Evolutionary conservation across 352 stramenopile species (phyloP), one percentile per base, ranked within the genome.

Genomic region (Phytophthora capsici): DNA sequence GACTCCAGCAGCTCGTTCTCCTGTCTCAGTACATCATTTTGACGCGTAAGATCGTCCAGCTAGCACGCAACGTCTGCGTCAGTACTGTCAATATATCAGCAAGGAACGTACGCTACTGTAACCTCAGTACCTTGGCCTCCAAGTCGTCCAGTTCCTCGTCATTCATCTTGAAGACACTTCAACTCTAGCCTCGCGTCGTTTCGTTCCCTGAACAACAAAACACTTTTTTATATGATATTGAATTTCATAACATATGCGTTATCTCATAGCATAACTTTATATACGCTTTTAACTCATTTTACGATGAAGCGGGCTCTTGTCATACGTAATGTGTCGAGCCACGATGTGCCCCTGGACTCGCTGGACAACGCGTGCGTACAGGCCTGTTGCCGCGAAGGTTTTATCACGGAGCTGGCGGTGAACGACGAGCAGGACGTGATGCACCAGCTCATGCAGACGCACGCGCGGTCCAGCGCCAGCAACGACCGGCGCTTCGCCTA

Each of bases 1-100:
- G 88, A 91, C 69, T 95, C 78, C 12, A 98, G 89, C 38, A 98
- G 71, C 62, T 96, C 90, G 57, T 98, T 97, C 59, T 98, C 92
- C 59, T 96, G 82, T 49, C 80, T 78, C n/a, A 98, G 63, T 40
- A 95, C 83, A 49, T 97, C 93, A 61, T 96, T 95, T 57, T 96
- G 82, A 34, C 86, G 81, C 53, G 80, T 78, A 43, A 96, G 43
- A 53, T 97, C 91, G 45, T 98, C 91, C 43, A 97, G 64, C 88
- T 91, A n/a, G 64, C 16, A 48, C 38, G 51, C 28, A 25, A 10
- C 23, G 28, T 12, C 6, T 10, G n/a, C 32, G 45, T 57, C 37
- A 54, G n/a, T n/a, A 23, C 13, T 44, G 1, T 14, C 48, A 38
- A 51, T 51, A 28, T 25, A 23, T 25, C 19, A 32, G 16, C 25